Conservation (phyloP, 1,284 basidiomycete species). For the Amylostereum areolatum region DNA sequence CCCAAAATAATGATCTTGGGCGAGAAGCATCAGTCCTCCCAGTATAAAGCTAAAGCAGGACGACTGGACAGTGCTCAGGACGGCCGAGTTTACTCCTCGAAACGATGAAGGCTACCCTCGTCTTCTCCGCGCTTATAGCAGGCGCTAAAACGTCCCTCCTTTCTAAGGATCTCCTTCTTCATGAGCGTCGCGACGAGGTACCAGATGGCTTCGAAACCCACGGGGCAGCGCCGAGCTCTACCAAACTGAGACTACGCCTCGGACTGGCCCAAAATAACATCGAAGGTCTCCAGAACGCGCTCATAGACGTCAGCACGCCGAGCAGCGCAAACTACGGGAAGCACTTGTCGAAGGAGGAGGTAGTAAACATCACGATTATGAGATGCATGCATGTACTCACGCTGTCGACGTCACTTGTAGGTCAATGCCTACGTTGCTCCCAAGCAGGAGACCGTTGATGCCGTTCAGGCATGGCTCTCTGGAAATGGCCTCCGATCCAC, state of each 20-base stretch:
- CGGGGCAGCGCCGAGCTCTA: conserved; percentile 12
- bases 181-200: conserved; percentile 11
- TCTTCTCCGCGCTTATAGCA: too few relatives aligned
- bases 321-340: conserved; percentile 23
- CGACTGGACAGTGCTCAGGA: too few relatives aligned
- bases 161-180: conserved; percentile 15
- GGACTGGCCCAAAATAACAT: conserved; percentile 21
- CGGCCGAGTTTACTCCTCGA: too few relatives aligned
- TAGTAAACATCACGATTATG: conserved; percentile 6
- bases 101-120: too few relatives aligned
- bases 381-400: neutral
- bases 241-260: conserved; percentile 16
- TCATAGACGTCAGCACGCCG: conserved; percentile 25
- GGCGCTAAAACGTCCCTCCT: too few relatives aligned
- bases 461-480: conserved; percentile 32
- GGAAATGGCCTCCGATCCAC: conserved; percentile 27
- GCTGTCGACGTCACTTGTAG: conserved; percentile 7
- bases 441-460: conserved; percentile 24
- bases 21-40: too few relatives aligned
- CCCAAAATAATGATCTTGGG: too few relatives aligned
- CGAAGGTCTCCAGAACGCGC: conserved; percentile 22
- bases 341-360: conserved; percentile 24
- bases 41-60: too few relatives aligned
- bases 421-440: conserved; percentile 31
- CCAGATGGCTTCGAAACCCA: conserved; percentile 14